Evolutionary conservation across 371 early-diverging fungal genomes (phyloP), one percentile per base, ranked within the genome.

Genomic region (Lichtheimia hyalospora): DNA sequence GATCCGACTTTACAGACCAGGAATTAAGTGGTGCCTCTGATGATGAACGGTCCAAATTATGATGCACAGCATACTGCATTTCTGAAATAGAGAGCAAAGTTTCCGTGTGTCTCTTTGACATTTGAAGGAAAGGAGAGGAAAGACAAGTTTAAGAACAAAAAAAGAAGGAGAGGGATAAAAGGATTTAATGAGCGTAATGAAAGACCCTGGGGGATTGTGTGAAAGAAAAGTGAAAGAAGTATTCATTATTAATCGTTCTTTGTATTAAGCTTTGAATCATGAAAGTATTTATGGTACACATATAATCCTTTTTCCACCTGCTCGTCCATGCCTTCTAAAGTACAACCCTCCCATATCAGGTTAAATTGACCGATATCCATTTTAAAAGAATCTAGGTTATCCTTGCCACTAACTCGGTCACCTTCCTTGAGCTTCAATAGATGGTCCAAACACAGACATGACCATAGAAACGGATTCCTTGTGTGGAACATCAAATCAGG

Each of bases 391-490:
- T 54, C 54, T 40, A 55, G 34, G 34, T 34, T 34, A 34, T 34
- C 34, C 34, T 34, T 34, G 34, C 34, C 34, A 34, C 34, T 46
- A 7, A 18, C 46, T 46, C 14, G 46, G 15, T 25, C 52, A 65
- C 61, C 66, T 67, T 50, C 73, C 70, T 46, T 60, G 58, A 15
- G 55, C 57, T 27, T 21, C 16, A 49, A 70, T 70, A 10, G 52
- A 41, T 42, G 70, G 66, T 42, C 63, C 67, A 28, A 72, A 72
- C 20, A 64, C 63, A 23, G 75, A 67, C 64, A 75, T 63, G 5
- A 62, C 64, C 66, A 72, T 69, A 53, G 66, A 58, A 42, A 75
- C 63, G 1, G 72, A 69, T 62, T 75, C 75, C 73, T 72, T n/a
- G 46, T 18, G 46, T 46, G 46, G 15, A 20, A 18, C 46, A n/a